Base-by-base conservation (phyloP, 2,329 filamentous ascomycete species). In the Ceratocystis albifundus region DNA sequence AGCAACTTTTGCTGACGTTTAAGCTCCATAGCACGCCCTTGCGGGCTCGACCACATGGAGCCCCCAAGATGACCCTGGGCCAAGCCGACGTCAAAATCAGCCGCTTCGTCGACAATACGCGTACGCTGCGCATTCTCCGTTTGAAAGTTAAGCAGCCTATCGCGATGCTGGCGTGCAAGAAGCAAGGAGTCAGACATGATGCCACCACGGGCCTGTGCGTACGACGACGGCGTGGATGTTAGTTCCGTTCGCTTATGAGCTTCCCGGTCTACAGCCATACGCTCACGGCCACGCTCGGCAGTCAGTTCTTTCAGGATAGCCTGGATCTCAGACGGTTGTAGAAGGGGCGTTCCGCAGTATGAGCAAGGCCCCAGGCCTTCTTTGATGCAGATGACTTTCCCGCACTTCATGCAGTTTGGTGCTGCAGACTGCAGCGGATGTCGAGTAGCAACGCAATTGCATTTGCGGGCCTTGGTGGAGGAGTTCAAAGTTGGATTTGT, bases 361-460 rank as follows among this genome's bases (percentile, higher is more conserved):
- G 93, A 96, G 75, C 94, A 99, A 0, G 93, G 93, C 0, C 93
- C 93, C 0, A 97, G 80, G 0, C 94, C 94, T 75, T 99, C 92
- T 72, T 94, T 92, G 28, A 96, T 85, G 74, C 94, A 99, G 65
- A 97, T 87, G 12, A 99, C 90, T 74, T 97, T 97, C 68, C 94
- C 94, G 72, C 94, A 99, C 57, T 83, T 87, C 17, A 95, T 78
- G 73, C 94, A 99, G 74, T 97, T 99, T 0, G 94, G 94, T 0
- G 92, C 91, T 0, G 93, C 91, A n/a, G 84, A 84, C 57, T 96
- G 87, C 2, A 97, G 82, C 0, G 93, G 89, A 74, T 99, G 94
- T 1, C 89, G 84, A 0, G 88, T 86, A 0, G 89, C 94, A 72
- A 95, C 90, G 74, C 94, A 99, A 71, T 88, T 88, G 75, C 94